A percentile compares a stretch with the other conserved stretches of the same genome.
Conservation (phyloP, 257 asterid species). For the Solanum neorickii region DNA sequence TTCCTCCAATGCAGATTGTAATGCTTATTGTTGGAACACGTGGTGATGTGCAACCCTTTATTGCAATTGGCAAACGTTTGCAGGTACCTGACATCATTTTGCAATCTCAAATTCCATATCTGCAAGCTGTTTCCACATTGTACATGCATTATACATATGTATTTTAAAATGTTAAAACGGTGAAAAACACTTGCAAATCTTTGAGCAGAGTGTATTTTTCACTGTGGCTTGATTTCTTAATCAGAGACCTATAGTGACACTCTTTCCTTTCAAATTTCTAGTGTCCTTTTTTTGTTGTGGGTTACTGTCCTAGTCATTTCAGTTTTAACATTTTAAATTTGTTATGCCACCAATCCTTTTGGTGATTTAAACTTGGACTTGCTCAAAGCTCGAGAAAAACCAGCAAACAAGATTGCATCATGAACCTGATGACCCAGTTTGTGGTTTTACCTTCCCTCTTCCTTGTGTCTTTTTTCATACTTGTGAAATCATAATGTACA, state of each 20-base stretch:
- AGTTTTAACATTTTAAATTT: not conserved
- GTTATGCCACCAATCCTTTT: not conserved
- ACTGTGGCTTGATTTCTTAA: not conserved
- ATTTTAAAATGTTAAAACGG: not conserved
- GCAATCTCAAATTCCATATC: not conserved
- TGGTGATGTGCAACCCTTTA: conserved; percentile 96
- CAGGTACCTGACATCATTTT: conserved; percentile 34
- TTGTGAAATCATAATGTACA: not conserved
- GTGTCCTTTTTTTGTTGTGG: not conserved
- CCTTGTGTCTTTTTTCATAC: not conserved
- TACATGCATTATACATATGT: not conserved
- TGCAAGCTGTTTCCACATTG: not conserved
- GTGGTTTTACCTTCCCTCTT: not conserved
- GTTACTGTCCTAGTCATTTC: not conserved
- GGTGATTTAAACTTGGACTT: not conserved
- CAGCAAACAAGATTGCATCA: not conserved
- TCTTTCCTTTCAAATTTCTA: not conserved
- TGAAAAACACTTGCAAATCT: not conserved
- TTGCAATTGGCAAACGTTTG: conserved; percentile 77
- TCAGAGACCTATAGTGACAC: not conserved
- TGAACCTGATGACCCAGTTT: not conserved
- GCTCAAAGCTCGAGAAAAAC: not conserved
- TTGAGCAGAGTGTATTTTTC: not conserved
- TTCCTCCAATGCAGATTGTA: conserved; percentile 80
- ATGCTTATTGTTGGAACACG: conserved; percentile 97